phyloP scores from a whole-genome alignment of 1,284 basidiomycete species.

The Tylopilus sp. region DNA sequence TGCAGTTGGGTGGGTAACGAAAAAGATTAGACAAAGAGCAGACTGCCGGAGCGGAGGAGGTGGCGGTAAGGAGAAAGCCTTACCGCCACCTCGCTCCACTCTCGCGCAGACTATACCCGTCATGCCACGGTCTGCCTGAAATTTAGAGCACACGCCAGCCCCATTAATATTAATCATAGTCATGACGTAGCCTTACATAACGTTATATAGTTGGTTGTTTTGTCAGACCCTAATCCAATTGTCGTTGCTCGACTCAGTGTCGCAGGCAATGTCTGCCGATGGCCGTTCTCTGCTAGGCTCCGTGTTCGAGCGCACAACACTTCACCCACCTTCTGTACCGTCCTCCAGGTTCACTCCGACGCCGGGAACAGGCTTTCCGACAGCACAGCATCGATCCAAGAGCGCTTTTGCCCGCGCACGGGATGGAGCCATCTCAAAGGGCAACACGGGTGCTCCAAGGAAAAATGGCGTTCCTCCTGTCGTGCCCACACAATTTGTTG shows the following conservation, averaged over 20 bases:
- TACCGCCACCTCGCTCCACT: no score
- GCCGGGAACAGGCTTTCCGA: conserved; percentile 64
- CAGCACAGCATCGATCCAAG: conserved; percentile 67
- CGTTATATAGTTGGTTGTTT: no score
- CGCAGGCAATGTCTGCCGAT: conserved; percentile 30
- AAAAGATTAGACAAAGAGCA: no score
- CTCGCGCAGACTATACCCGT: no score
- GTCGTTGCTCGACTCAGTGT: not conserved
- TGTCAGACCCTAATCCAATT: not conserved
- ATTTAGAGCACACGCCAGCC: no score
- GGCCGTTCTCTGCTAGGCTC: conserved; percentile 60
- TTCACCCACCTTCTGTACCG: conserved; percentile 41
- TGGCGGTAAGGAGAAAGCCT: no score
- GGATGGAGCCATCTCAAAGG: conserved; percentile 46
- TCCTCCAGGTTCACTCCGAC: conserved; percentile 44
- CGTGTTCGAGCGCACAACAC: conserved; percentile 64
- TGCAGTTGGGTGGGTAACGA: no score
- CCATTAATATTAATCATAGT: no score
- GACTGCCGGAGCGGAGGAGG: no score
- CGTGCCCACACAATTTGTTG: conserved; percentile 3
- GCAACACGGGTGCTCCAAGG: conserved; percentile 16
- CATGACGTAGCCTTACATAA: no score
- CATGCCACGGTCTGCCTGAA: no score
- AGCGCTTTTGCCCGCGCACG: conserved; percentile 69
- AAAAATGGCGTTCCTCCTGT: conserved; percentile 42